phyloP scores from a whole-genome alignment of 2,329 filamentous ascomycete species.

The Aspergillus persii region DNA sequence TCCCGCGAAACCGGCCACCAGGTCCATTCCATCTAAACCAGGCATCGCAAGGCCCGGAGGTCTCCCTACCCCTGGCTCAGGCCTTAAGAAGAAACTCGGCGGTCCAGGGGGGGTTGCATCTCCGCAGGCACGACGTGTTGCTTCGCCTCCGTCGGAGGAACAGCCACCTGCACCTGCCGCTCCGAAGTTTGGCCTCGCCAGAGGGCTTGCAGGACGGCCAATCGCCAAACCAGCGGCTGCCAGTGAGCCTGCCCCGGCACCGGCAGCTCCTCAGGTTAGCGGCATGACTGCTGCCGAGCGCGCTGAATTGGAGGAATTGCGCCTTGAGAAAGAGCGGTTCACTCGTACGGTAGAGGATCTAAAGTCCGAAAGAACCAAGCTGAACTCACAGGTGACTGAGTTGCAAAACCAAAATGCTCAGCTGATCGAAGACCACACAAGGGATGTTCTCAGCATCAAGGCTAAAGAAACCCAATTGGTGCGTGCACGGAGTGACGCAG shows the following conservation, averaged over 20 bases:
- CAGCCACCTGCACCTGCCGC: constrained; percentile 42
- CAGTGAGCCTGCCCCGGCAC: constrained; percentile 48
- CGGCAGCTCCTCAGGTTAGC: constrained; percentile 56
- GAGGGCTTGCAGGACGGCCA: constrained; percentile 80
- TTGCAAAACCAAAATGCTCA: constrained; percentile 96
- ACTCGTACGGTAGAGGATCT: constrained; percentile 74
- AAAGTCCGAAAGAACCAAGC: constrained; percentile 74
- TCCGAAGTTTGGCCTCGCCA: constrained; percentile 62
- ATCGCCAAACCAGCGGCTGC: constrained; percentile 66
- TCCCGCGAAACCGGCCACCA: constrained; percentile 44
- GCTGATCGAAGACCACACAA: constrained; percentile 93
- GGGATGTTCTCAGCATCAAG: constrained; percentile 93
- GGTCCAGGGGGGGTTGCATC: constrained; percentile 42
- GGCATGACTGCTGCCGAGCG: constrained; percentile 77
- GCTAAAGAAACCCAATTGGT: constrained; percentile 98
- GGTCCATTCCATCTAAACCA: constrained; percentile 46
- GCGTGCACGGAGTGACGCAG: constrained; percentile 82
- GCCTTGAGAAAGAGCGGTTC: constrained; percentile 76
- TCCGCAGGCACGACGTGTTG: constrained; percentile 41
- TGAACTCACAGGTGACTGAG: constrained; percentile 85
- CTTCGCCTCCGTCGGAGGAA: constrained; percentile 46
- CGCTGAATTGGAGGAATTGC: constrained; percentile 87
- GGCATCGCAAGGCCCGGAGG: constrained; percentile 43
- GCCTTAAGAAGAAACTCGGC: constrained; percentile 45
- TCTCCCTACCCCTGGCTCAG: constrained; percentile 42